Base-by-base conservation (phyloP, 2,329 filamentous ascomycete species). In the Monosporascus sp. region DNA sequence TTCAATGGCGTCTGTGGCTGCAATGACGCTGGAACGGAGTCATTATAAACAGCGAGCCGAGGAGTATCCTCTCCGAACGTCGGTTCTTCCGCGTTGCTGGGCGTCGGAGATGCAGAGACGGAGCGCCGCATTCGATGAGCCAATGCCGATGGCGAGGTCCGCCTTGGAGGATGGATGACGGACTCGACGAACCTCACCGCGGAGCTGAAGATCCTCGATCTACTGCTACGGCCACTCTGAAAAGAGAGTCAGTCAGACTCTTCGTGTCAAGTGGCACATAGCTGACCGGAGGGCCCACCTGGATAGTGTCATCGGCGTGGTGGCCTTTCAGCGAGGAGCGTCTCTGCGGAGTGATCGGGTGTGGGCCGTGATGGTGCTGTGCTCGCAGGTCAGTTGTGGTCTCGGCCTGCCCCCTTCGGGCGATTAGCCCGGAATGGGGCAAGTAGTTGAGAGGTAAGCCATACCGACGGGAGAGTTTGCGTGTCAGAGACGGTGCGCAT, bases 1-100 rank as follows among this genome's bases (percentile, higher is more conserved):
- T 78, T 72, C 45, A 69, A 68, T 22, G 78, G 77, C 11, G 78
- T 80, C 59, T 77, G 76, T n/a, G 78, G 77, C 56, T 80, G 78
- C 9, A 63, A 65, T 5, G 67, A 66, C 22, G 74, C 68, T 7
- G 77, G 70, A 46, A 75, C 52, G 24, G 64, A 64, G 57, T 81
- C 78, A 55, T 79, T 71, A 56, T 81, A 80, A 26, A 81, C 66
- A 22, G 63, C 65, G 48, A 78, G 54, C 35, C 62, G 63, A 22
- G 63, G 64, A 5, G 47, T 50, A 22, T 55, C 55, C 38, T 20
- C 37, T 43, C 19, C 44, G 8, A 59, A 65, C 46, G 57, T 38
- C 20, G 40, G 17, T 45, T 53, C 50, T 17, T 57, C 53, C 27
- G 57, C 53, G 26, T 49, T 49, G 19, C 58, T 54, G 20, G 55